Evolutionary conservation across 371 early-diverging fungal genomes (phyloP).

Genomic region (Blakeslea trispora): DNA sequence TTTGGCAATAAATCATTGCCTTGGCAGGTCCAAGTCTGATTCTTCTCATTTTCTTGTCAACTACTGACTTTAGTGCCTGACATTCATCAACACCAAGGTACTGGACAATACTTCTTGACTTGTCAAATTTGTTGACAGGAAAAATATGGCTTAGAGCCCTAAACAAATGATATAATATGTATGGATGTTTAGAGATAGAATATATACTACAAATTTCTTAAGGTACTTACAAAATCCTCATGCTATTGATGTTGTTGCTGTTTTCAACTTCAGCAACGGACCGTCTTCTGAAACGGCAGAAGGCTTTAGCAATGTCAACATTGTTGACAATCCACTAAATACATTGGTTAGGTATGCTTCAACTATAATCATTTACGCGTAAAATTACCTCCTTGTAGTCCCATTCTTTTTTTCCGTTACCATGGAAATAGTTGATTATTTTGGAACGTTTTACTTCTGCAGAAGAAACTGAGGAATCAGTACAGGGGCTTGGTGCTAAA

Average conservation of each 20-base stretch:
- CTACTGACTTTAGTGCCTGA: not conserved
- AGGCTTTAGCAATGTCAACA: not conserved
- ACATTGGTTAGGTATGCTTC: not conserved
- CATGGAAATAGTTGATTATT: not conserved
- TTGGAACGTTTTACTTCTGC: not conserved
- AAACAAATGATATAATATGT: not conserved
- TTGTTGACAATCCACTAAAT: not conserved
- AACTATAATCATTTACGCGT: not conserved
- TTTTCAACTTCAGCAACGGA: not conserved
- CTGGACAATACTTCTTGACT: not conserved
- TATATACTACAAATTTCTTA: conserved; percentile 30
- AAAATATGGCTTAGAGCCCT: not conserved
- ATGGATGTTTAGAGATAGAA: not conserved
- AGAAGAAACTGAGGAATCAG: not conserved
- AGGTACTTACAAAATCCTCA: not conserved
- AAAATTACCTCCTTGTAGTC: not conserved
- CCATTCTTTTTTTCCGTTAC: not conserved
- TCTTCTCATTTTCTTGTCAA: not conserved
- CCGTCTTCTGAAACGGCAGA: not conserved
- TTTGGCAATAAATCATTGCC: not conserved
- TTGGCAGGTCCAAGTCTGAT: not conserved
- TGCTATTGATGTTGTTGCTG: not conserved
- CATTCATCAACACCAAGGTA: not conserved
- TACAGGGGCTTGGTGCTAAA: not conserved
- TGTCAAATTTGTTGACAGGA: not conserved